Evolutionary conservation across 176 grass and related monocot genomes (phyloP).

Genomic region (Juncus inflexus): DNA sequence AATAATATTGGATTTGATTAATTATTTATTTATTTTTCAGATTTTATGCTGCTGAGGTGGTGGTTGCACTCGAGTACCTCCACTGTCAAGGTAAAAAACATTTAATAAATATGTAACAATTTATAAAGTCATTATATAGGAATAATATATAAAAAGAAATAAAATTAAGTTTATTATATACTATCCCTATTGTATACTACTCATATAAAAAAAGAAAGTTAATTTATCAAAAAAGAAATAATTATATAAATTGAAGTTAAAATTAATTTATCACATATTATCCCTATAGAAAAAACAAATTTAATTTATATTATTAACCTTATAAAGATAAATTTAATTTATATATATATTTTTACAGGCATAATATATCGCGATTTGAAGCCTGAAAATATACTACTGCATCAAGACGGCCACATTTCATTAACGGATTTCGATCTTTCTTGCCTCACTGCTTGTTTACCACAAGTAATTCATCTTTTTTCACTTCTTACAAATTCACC

Average conservation of each 20-base stretch:
- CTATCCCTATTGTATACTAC: no score
- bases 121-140: background rate
- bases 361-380: slow-evolving; percentile 96
- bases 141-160: no score
- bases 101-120: background rate
- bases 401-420: slow-evolving; percentile 69
- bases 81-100: slow-evolving; percentile 75
- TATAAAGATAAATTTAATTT: background rate
- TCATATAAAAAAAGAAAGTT: no score
- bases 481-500: slow-evolving; percentile 10
- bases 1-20: background rate
- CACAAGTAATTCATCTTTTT: slow-evolving; percentile 40
- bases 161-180: no score
- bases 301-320: no score
- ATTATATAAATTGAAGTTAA: no score
- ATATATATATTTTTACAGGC: slow-evolving; percentile 41
- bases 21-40: slow-evolving; percentile 30
- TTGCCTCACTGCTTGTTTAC: slow-evolving; percentile 72
- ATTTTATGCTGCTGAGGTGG: slow-evolving; percentile 91
- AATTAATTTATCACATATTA: no score
- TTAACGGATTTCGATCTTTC: slow-evolving; percentile 91
- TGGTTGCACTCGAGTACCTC: slow-evolving; percentile 84
- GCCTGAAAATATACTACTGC: slow-evolving; percentile 91
- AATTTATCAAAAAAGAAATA: no score
- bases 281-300: no score